Base-by-base conservation (phyloP, 2,329 filamentous ascomycete species). In the Ophiognomonia clavigignenti-juglandacearum region DNA sequence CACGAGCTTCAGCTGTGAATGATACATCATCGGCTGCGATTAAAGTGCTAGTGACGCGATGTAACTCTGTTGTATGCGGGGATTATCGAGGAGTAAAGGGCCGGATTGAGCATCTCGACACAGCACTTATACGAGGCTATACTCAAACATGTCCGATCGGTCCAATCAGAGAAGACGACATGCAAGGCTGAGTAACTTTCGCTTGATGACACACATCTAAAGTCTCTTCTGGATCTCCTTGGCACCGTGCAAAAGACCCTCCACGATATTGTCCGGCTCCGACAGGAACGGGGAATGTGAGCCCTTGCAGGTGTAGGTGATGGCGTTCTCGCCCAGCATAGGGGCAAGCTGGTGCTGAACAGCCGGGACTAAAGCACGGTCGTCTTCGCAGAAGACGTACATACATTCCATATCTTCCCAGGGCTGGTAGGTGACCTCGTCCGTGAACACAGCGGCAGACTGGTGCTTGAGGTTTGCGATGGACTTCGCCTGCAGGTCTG, bases 401-500 rank as follows among this genome's bases (percentile, higher is more conserved):
- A 52, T 52, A 42, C 51, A 52, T 18, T 55, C 51, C 5, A 53
- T 48, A 7, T 56, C 53, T 43, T 55, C 47, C 53, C 53, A 56
- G 14, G 54, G 53, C 50, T 56, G 53, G 46, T 56, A 56, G 3
- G 47, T 52, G 14, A 54, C 53, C 20, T 29, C 26, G 43, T 54
- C 54, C 8, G 22, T 36, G 44, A 56, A 54, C 2, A 56, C 52
- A 18, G 46, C 47, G 16, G 48, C 48, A 3, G 54, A 55, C 42
- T 53, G 48, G 45, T 54, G 50, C 45, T 50, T 40, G 37, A 56
- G 52, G 20, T 41, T 44, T 16, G 50, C 20, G 8, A 56, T 43
- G 34, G 50, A 46, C 6, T 42, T 31, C 46, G 51, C 43, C 16
- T 39, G 44, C 24, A 50, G 38, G 10, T 47, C 52, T 10, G 46